Conservation (phyloP, 768 basidiomycete genomes). For the Cystofilobasidium ferigula region DNA sequence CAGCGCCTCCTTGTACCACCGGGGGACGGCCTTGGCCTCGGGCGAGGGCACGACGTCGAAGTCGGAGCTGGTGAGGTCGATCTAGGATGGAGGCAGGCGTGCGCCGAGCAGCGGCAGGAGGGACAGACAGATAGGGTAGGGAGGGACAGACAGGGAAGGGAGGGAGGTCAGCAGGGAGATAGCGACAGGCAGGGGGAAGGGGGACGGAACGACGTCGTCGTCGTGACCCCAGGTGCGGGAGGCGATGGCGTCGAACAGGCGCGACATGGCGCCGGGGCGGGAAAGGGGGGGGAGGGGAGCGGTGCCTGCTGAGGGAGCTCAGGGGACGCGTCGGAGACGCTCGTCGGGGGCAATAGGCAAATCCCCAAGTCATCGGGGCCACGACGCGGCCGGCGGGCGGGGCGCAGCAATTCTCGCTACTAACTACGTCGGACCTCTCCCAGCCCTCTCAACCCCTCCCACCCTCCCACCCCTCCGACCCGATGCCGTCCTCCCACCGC, state of each 20-base stretch:
- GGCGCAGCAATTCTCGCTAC: no score
- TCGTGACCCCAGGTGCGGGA: background rate
- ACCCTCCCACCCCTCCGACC: background rate
- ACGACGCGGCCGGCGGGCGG: no score
- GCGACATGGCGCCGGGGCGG: background rate
- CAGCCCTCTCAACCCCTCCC: background rate
- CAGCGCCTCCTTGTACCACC: background rate
- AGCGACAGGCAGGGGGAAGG: background rate
- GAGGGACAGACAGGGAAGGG: background rate
- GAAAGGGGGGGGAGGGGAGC: no score
- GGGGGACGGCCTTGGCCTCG: background rate
- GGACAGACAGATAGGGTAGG: background rate
- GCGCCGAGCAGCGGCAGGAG: no score
- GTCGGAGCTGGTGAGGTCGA: background rate
- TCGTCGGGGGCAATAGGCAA: no score
- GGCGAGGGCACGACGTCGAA: background rate
- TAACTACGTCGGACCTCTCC: no score
- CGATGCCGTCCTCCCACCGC: background rate
- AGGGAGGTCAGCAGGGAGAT: background rate
- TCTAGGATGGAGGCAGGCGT: background rate
- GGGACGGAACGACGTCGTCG: background rate
- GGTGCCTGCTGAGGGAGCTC: no score
- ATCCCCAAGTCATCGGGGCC: no score
- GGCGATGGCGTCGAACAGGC: background rate
- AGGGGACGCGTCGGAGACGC: no score